These are phyloP conservation scores for Rhizopus delemar DNA, from an alignment of 371 early-diverging fungal genomes.

Conservation along the genomic window DNA sequence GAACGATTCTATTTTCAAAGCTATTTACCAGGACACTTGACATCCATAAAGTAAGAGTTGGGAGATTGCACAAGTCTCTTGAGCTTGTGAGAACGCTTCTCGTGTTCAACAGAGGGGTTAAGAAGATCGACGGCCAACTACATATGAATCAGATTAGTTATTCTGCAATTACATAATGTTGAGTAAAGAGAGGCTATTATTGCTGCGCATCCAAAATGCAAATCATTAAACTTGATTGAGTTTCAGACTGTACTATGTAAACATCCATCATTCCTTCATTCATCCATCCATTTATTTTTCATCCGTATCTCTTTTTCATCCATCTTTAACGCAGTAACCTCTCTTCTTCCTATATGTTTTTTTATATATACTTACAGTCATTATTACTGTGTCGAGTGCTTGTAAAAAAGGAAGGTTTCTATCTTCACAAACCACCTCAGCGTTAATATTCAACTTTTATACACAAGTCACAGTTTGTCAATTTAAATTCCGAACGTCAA, in stretches of 20 bases:
- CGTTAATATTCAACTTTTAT: neutral
- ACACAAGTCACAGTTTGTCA: neutral
- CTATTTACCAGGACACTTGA: slow-evolving; percentile 93
- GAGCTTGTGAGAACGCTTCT: slow-evolving; percentile 97
- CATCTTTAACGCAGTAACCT: neutral
- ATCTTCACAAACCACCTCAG: neutral
- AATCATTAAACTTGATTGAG: neutral
- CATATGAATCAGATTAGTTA: slow-evolving; percentile 7
- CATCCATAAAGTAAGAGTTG: slow-evolving; percentile 99
- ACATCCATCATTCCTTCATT: slow-evolving; percentile 6
- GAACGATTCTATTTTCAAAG: neutral
- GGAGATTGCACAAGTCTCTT: slow-evolving; percentile 99
- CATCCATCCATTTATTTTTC: slow-evolving; percentile 1
- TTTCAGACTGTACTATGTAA: slow-evolving; percentile 3
- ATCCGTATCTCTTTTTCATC: neutral
- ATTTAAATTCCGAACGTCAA: neutral
- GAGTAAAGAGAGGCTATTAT: too few relatives aligned
- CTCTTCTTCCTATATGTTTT: neutral
- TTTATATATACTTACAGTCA: slow-evolving; percentile 1
- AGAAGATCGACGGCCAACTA: slow-evolving; percentile 98
- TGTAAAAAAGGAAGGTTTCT: neutral
- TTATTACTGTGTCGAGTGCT: neutral
- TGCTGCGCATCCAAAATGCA: too few relatives aligned
- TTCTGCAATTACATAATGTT: neutral
- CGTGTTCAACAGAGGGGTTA: slow-evolving; percentile 94